These are phyloP conservation scores for Hirsutella minnesotensis DNA, from an alignment of 2,329 filamentous ascomycete genomes.

Conservation along the genomic window DNA sequence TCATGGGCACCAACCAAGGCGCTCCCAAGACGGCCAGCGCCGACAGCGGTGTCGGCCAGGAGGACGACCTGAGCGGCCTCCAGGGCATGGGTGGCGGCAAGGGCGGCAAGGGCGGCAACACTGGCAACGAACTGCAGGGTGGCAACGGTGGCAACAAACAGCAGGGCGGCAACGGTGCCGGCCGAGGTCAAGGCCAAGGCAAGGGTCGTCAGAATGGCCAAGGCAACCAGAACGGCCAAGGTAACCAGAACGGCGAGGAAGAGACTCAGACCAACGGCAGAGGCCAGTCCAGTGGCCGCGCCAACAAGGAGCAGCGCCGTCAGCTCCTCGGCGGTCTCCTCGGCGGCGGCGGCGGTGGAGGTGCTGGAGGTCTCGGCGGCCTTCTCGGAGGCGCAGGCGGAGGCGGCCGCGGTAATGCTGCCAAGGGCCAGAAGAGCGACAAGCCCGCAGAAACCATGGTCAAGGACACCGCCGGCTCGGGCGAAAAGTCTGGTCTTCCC, in stretches of 20 bases:
- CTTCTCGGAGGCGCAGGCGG: conserved; percentile 4
- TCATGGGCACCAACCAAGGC: conserved; percentile 37
- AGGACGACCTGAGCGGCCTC: conserved; percentile 27
- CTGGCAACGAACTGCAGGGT: conserved; percentile 1
- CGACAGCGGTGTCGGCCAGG: conserved; percentile 20
- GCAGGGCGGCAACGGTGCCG: background rate
- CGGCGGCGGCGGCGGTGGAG: conserved; percentile 1
- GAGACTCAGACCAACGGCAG: background rate
- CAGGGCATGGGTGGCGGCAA: background rate
- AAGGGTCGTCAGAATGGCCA: too few relatives aligned
- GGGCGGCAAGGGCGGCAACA: too few relatives aligned
- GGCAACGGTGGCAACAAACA: background rate
- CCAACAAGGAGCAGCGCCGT: conserved; percentile 17
- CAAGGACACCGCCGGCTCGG: conserved; percentile 39
- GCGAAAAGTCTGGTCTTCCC: conserved; percentile 42
- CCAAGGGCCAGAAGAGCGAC: conserved; percentile 23
- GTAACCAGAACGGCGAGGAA: too few relatives aligned
- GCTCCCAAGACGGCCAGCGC: conserved; percentile 18
- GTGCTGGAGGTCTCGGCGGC: conserved; percentile 2
- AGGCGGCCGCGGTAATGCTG: conserved; percentile 13
- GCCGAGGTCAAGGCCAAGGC: background rate
- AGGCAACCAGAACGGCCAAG: too few relatives aligned
- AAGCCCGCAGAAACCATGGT: conserved; percentile 37
- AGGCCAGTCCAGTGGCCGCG: conserved; percentile 6
- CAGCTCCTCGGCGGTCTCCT: conserved; percentile 16